Base-by-base conservation (phyloP, 2,329 filamentous ascomycete species). In the Pestalotiopsis fici region DNA sequence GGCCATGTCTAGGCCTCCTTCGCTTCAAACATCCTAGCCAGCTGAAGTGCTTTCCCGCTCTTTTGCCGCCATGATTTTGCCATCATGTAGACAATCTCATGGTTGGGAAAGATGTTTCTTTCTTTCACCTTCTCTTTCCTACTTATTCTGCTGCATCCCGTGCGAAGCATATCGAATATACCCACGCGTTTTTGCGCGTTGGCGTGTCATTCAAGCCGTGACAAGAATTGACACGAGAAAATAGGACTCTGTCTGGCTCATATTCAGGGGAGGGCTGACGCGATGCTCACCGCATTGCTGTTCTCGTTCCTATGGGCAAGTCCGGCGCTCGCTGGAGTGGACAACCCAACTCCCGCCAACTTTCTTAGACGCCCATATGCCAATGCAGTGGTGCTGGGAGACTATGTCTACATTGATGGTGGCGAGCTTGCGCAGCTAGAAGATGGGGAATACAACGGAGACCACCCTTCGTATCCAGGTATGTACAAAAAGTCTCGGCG, bases 331-430 rank as follows among this genome's bases (percentile, higher is more conserved):
- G 50, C 21, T 27, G 54, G 64, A 21, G 50, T 59, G 4, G 64
- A 65, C 55, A 59, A 57, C 4, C 64, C 54, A 2, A 59, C 31
- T 7, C 50, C 55, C 12, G 64, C 18, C 4, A 59, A 65, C 39
- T 65, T 65, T 50, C 28, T 57, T 5, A 5, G 54, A 6, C 9
- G 55, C 18, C 23, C 31, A 13, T 59, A n/a, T 23, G 50, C 64
- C 27, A 43, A 54, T 12, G 64, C 64, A 23, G 73, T 75, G 59
- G 74, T 77, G n/a, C 65, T 81, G 13, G 78, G 78, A 11, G 74
- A 80, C 65, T 79, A 79, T 59, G 68, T 78, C 47, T 82, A 80
- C 64, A 75, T 81, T 59, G 79, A 82, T 65, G 79, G 79, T 57
- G 80, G 80, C 18, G 74, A 78, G 67, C 64, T 79, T 2, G 78